phyloP scores from a whole-genome alignment of 179 eudicot species.

The Dionaea muscipula region DNA sequence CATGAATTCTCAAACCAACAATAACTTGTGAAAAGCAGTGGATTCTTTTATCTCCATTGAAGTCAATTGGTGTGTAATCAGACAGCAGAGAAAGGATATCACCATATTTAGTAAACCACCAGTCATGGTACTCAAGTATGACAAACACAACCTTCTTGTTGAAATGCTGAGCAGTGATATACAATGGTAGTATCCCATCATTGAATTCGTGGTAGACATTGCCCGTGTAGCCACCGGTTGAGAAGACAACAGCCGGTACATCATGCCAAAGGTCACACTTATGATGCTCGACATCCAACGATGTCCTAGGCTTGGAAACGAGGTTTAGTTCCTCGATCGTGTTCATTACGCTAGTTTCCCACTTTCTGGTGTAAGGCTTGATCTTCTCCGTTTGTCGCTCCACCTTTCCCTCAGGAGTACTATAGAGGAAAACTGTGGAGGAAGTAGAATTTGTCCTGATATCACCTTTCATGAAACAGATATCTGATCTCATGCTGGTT shows the following conservation, averaged over 20 bases:
- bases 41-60: conserved; percentile 34
- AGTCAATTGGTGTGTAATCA: conserved; percentile 52
- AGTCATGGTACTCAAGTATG: conserved; percentile 65
- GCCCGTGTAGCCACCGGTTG: conserved; percentile 87
- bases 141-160: conserved; percentile 71
- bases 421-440: conserved; percentile 51
- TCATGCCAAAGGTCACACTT: conserved; percentile 53
- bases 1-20: conserved; percentile 55
- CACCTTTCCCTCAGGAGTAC: conserved; percentile 8
- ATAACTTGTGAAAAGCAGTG: conserved; percentile 75
- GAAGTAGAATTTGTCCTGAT: conserved; percentile 51
- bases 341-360: conserved; percentile 62
- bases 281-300: conserved; percentile 12
- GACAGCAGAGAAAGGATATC: conserved; percentile 51
- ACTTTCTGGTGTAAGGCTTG: conserved; percentile 76
- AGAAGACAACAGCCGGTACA: conserved; percentile 84
- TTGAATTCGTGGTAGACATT: conserved; percentile 87
- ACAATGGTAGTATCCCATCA: conserved; percentile 75
- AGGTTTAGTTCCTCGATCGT: conserved; percentile 50
- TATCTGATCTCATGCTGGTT: conserved; percentile 53
- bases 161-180: conserved; percentile 54
- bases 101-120: conserved; percentile 72
- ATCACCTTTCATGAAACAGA: conserved; percentile 78
- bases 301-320: conserved; percentile 24
- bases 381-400: conserved; percentile 51